A percentile compares a stretch with the other conserved stretches of the same genome.
phyloP scores from a whole-genome alignment of 345 rosid species.

The Arabidopsis arenosa region DNA sequence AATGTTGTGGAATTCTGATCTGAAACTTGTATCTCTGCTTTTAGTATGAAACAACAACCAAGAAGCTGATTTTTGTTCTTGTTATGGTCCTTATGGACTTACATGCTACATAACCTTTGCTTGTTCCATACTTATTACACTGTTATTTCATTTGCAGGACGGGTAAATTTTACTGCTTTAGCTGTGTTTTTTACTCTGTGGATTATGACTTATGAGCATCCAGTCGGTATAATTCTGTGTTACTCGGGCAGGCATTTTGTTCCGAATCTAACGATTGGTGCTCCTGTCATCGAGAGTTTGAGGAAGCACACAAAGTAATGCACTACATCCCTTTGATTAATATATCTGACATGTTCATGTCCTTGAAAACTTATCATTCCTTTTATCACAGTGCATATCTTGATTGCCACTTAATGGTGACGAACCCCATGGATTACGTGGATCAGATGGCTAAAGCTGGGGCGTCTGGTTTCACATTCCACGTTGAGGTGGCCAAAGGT shows the following conservation, averaged over 20 bases:
- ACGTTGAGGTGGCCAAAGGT: slow-evolving; percentile 82
- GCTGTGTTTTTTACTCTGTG: background rate
- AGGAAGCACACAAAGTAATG: slow-evolving; percentile 83
- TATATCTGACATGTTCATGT: background rate
- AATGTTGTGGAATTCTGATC: background rate
- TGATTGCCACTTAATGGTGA: slow-evolving; percentile 96
- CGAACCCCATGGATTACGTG: slow-evolving; percentile 87
- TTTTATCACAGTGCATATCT: slow-evolving; percentile 69
- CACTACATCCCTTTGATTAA: background rate
- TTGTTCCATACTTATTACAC: slow-evolving; percentile 11
- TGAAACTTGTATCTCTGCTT: background rate
- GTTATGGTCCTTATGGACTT: background rate
- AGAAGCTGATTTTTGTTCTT: background rate
- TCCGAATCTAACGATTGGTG: slow-evolving; percentile 86
- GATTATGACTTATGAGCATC: slow-evolving; percentile 6
- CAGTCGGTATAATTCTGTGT: slow-evolving; percentile 6
- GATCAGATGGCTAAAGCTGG: slow-evolving; percentile 80
- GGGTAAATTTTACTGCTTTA: slow-evolving; percentile 26
- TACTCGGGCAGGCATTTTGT: slow-evolving; percentile 72
- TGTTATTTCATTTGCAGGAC: slow-evolving; percentile 37
- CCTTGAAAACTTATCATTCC: background rate
- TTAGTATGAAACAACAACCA: background rate
- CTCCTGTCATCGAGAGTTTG: slow-evolving; percentile 88
- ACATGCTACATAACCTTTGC: slow-evolving; percentile 4
- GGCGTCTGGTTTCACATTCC: slow-evolving; percentile 98